Evolutionary conservation across 257 asterid species (phyloP).

Genomic region (Forsythia suspensa): DNA sequence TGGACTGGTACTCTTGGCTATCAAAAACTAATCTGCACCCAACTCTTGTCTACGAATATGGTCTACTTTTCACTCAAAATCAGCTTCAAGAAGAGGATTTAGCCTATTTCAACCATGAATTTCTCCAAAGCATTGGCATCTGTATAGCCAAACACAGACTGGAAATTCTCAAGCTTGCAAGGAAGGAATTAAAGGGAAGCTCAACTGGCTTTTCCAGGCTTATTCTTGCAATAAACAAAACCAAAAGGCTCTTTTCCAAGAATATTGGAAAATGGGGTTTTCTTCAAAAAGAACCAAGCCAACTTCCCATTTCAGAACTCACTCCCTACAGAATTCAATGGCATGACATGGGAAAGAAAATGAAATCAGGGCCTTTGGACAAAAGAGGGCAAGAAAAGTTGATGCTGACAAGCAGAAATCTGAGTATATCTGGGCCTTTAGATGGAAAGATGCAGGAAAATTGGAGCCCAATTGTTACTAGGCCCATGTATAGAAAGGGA

Average conservation of each 20-base stretch:
- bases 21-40: constrained; percentile 60
- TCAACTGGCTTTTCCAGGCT: constrained; percentile 51
- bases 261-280: constrained; percentile 41
- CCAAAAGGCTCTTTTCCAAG: constrained; percentile 54
- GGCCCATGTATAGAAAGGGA: constrained; percentile 31
- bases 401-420: constrained; percentile 24
- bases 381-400: constrained; percentile 35
- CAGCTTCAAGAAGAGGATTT: constrained; percentile 67
- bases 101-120: constrained; percentile 73
- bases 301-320: constrained; percentile 17
- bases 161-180: constrained; percentile 68
- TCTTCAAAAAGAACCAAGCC: constrained; percentile 28
- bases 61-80: constrained; percentile 43
- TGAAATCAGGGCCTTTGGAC: constrained; percentile 65
- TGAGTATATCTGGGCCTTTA: constrained; percentile 49
- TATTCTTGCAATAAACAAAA: constrained; percentile 51
- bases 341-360: constrained; percentile 37
- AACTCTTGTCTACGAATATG: constrained; percentile 49
- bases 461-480: constrained; percentile 40
- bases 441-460: constrained; percentile 39
- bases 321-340: constrained; percentile 41
- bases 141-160: constrained; percentile 63
- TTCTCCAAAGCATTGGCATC: constrained; percentile 76
- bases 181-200: constrained; percentile 36
- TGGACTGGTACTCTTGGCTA: constrained; percentile 88